phyloP scores from a whole-genome alignment of 2,329 filamentous ascomycete species.

The Triangularia verruculosa region DNA sequence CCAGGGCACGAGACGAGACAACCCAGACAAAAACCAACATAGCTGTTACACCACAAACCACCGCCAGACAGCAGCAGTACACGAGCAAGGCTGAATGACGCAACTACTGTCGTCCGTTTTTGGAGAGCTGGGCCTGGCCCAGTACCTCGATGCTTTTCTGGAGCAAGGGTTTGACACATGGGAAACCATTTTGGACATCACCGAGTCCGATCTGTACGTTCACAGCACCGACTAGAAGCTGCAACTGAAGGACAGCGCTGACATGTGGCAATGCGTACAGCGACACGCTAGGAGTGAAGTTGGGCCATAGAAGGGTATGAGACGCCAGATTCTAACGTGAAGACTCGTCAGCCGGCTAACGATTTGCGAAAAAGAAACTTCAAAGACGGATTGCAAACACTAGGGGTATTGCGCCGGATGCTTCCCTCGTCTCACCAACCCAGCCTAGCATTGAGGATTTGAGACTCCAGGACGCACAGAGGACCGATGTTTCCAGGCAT shows the following conservation, averaged over 20 bases:
- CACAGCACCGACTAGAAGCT: conserved; percentile 30
- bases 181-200: conserved; percentile 80
- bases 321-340: background rate
- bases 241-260: conserved; percentile 10
- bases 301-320: conserved; percentile 75
- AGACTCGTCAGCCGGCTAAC: conserved; percentile 10
- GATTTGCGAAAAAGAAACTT: conserved; percentile 59
- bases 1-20: background rate
- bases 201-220: conserved; percentile 72
- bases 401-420: conserved; percentile 58
- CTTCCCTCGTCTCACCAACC: conserved; percentile 48
- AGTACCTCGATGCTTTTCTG: conserved; percentile 70
- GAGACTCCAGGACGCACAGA: conserved; percentile 49
- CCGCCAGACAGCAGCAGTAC: conserved; percentile 2
- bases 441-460: conserved; percentile 52
- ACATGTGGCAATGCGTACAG: conserved; percentile 37
- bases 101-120: conserved; percentile 62
- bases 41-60: background rate
- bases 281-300: conserved; percentile 71
- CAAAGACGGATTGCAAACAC: conserved; percentile 77
- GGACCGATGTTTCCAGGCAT: conserved; percentile 42
- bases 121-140: conserved; percentile 71
- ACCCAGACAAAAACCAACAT: background rate
- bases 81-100: conserved; percentile 48
- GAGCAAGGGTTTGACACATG: conserved; percentile 82